These are phyloP conservation scores for Talaromyces adpressus DNA, from an alignment of 495 filamentous ascomycete genomes.

Conservation along the genomic window DNA sequence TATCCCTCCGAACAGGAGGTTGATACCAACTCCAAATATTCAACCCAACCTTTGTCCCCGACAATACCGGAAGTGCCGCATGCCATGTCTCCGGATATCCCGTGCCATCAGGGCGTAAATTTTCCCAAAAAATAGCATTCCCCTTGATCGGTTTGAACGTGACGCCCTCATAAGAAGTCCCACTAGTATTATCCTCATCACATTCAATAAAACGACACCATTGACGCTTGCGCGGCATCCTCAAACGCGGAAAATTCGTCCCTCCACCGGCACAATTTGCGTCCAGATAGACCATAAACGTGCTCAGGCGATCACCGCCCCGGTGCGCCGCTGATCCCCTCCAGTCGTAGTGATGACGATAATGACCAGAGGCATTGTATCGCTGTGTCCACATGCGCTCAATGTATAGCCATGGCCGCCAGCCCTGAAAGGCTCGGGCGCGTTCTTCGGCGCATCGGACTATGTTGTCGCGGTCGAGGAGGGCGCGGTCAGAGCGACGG, in stretches of 20 bases:
- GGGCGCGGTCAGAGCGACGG: slow-evolving; percentile 51
- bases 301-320: slow-evolving; percentile 41
- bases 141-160: slow-evolving; percentile 45
- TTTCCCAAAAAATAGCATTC: slow-evolving; percentile 76
- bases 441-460: slow-evolving; percentile 65
- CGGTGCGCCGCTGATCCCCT: slow-evolving; percentile 27
- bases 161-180: slow-evolving; percentile 8
- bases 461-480: slow-evolving; percentile 48
- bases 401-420: slow-evolving; percentile 50
- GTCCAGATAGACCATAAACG: slow-evolving; percentile 59
- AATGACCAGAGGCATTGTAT: slow-evolving; percentile 52
- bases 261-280: slow-evolving; percentile 54
- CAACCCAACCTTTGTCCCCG: slow-evolving; percentile 69
- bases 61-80: slow-evolving; percentile 60
- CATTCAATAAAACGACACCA: slow-evolving; percentile 61
- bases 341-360: slow-evolving; percentile 56
- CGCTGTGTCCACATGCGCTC: slow-evolving; percentile 56
- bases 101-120: slow-evolving; percentile 53
- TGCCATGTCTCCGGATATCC: slow-evolving; percentile 64
- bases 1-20: background rate
- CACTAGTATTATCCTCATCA: slow-evolving; percentile 55
- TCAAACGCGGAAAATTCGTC: slow-evolving; percentile 51
- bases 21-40: slow-evolving; percentile 59
- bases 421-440: slow-evolving; percentile 65
- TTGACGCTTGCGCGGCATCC: slow-evolving; percentile 24